Percentiles rank a stretch among this genome's conserved stretches.
Conservation (phyloP, 768 basidiomycete genomes). For the Dacryopinax primogenitus region DNA sequence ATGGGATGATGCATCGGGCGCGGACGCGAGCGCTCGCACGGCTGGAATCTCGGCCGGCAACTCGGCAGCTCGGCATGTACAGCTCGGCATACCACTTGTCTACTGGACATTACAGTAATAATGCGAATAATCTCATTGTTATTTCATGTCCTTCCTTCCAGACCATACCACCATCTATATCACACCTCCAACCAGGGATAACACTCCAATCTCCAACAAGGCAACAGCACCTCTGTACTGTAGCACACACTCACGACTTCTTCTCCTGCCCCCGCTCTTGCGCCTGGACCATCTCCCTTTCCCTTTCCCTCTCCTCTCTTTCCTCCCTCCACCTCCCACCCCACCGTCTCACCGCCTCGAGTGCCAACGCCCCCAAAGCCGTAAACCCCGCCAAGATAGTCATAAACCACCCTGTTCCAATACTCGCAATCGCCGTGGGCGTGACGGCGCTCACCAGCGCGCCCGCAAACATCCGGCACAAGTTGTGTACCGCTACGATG, state of each 20-base stretch:
- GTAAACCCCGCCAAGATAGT: constrained; percentile 11
- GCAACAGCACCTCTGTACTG: background rate
- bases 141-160: too few species aligned
- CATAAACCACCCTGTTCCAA: constrained; percentile 15
- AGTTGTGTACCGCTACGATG: constrained; percentile 15
- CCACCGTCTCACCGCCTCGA: constrained; percentile 3
- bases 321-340: constrained; percentile 2
- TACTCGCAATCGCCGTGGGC: constrained; percentile 9
- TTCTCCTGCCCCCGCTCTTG: background rate
- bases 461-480: constrained; percentile 12
- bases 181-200: too few species aligned
- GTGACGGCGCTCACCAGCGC: constrained; percentile 13
- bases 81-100: too few species aligned
- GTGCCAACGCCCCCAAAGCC: background rate
- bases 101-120: too few species aligned
- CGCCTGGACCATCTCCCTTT: background rate
- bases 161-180: too few species aligned
- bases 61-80: too few species aligned
- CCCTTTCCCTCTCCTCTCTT: background rate
- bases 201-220: too few species aligned
- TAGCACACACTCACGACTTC: background rate
- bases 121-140: too few species aligned
- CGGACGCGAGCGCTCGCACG: too few species aligned
- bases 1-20: too few species aligned
- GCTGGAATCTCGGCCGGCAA: too few species aligned